phyloP scores from a whole-genome alignment of 2,329 filamentous ascomycete genomes.

The Monilinia laxa region DNA sequence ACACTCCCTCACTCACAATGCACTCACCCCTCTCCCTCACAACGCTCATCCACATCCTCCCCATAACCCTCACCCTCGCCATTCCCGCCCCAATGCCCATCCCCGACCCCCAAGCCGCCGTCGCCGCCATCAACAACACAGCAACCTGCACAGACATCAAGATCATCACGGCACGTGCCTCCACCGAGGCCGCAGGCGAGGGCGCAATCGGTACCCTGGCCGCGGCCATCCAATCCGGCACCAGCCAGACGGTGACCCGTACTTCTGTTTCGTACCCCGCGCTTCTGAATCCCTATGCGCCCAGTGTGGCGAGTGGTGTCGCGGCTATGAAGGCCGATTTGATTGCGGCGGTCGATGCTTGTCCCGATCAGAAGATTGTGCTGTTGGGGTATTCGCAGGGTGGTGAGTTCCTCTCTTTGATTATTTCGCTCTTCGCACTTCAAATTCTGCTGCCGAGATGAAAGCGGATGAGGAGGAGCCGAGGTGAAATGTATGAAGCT shows the following conservation, averaged over 20 bases:
- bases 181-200: conserved; percentile 3
- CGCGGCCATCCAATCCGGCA: background rate
- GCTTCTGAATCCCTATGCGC: background rate
- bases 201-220: background rate
- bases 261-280: background rate
- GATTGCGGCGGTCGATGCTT: conserved; percentile 5
- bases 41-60: background rate
- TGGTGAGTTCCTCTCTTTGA: background rate
- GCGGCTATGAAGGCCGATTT: conserved; percentile 14
- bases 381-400: conserved; percentile 13
- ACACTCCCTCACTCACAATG: background rate
- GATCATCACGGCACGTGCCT: conserved; percentile 16
- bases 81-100: background rate
- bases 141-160: background rate
- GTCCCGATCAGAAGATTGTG: conserved; percentile 8
- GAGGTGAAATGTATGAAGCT: background rate
- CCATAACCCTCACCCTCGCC: background rate
- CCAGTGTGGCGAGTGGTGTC: conserved; percentile 15
- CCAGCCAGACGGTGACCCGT: background rate
- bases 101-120: too few relatives aligned
- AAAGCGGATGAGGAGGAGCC: too few relatives aligned
- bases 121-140: background rate
- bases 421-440: background rate
- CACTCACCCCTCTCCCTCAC: background rate
- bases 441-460: too few relatives aligned